phyloP scores from a whole-genome alignment of 1,284 basidiomycete species.

The Trichosporon faecale region DNA sequence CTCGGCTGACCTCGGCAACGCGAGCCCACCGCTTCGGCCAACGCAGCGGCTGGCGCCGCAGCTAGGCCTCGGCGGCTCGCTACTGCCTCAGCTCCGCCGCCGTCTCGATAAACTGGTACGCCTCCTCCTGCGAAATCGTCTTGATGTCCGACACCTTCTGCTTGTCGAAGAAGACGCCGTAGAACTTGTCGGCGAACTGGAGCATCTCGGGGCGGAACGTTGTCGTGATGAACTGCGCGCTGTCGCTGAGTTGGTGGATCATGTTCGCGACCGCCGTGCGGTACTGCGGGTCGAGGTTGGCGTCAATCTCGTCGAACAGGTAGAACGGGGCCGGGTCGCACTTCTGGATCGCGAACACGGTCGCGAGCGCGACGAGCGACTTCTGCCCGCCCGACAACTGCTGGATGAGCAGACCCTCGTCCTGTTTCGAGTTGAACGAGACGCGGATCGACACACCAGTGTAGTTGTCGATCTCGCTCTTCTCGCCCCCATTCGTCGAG shows the following conservation, averaged over 20 bases:
- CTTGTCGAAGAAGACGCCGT: slow-evolving; percentile 97
- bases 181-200: slow-evolving; percentile 83
- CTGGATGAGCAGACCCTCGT: slow-evolving; percentile 92
- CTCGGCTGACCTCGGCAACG: too few relatives aligned
- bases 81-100: slow-evolving; percentile 18
- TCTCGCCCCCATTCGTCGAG: slow-evolving; percentile 51
- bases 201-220: slow-evolving; percentile 95
- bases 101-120: slow-evolving; percentile 42
- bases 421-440: slow-evolving; percentile 96
- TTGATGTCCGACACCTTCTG: slow-evolving; percentile 72
- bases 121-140: slow-evolving; percentile 47
- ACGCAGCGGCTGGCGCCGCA: too few relatives aligned
- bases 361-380: slow-evolving; percentile 88
- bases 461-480: slow-evolving; percentile 84
- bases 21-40: too few relatives aligned
- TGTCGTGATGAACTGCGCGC: slow-evolving; percentile 96
- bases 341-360: slow-evolving; percentile 98
- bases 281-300: slow-evolving; percentile 96
- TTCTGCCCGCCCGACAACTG: slow-evolving; percentile 98
- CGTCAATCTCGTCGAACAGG: slow-evolving; percentile 99
- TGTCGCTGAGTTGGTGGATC: slow-evolving; percentile 83
- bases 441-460: slow-evolving; percentile 97
- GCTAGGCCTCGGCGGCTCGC: background rate
- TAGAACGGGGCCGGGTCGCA: slow-evolving; percentile 99
- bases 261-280: slow-evolving; percentile 97